Conservation (phyloP, 1,284 basidiomycete species). For the Malassezia sympodialis region DNA sequence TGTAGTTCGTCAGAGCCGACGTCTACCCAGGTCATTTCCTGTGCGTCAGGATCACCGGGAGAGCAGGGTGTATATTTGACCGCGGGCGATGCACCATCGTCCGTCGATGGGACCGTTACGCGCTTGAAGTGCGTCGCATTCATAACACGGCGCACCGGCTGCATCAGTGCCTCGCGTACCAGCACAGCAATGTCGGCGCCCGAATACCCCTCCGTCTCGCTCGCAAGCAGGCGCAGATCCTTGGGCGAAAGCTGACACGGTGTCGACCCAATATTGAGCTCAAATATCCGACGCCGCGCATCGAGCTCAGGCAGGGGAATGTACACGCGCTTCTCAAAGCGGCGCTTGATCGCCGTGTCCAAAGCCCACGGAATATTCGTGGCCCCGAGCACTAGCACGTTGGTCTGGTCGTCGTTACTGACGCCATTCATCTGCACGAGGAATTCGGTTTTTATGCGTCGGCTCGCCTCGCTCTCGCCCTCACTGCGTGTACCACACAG, state of each 20-base stretch:
- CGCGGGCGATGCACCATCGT: conserved; percentile 22
- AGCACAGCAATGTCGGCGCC: conserved; percentile 92
- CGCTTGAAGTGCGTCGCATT: conserved; percentile 88
- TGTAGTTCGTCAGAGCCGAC: conserved; percentile 78
- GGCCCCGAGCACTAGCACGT: conserved; percentile 93
- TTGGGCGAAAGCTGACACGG: conserved; percentile 70
- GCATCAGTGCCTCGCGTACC: conserved; percentile 95
- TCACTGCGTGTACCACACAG: conserved; percentile 88
- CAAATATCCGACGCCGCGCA: conserved; percentile 89
- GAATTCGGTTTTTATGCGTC: conserved; percentile 97
- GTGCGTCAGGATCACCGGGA: conserved; percentile 51
- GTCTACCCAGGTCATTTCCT: conserved; percentile 87
- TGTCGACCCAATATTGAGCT: conserved; percentile 86
- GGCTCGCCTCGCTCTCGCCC: conserved; percentile 85
- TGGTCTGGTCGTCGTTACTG: conserved; percentile 73
- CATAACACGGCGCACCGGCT: conserved; percentile 91
- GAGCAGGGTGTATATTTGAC: conserved; percentile 19
- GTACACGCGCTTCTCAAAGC: conserved; percentile 97
- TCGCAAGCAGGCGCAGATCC: conserved; percentile 73
- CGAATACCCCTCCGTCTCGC: conserved; percentile 81
- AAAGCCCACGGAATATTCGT: conserved; percentile 84
- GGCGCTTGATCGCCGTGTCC: conserved; percentile 92
- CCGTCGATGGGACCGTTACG: conserved; percentile 45
- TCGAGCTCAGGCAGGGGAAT: conserved; percentile 90
- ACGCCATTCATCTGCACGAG: conserved; percentile 95